Percentiles rank a stretch among this genome's conserved stretches.
Evolutionary conservation across 2,329 filamentous ascomycete species (phyloP).

Genomic region (Fusarium sp.): DNA sequence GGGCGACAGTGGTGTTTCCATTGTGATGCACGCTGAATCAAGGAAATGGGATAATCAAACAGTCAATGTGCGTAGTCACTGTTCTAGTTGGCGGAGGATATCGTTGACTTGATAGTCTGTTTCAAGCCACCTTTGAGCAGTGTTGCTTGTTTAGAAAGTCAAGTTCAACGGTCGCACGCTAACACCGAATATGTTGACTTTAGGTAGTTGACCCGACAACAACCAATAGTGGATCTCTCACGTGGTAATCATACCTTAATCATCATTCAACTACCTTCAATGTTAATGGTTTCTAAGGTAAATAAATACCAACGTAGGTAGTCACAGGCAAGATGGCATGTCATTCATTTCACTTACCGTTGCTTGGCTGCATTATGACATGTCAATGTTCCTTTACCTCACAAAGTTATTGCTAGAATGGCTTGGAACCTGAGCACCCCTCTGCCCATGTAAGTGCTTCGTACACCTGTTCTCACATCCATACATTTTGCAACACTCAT

Average conservation of each 20-base stretch:
- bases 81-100: neutral
- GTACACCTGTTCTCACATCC: neutral
- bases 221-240: constrained; percentile 5
- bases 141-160: constrained; percentile 24
- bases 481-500: neutral
- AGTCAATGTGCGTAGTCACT: neutral
- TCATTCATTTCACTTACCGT: neutral
- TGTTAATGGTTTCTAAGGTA: neutral
- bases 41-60: constrained; percentile 17
- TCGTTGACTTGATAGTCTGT: constrained; percentile 2
- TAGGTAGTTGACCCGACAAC: constrained; percentile 33
- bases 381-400: neutral
- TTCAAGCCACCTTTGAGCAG: constrained; percentile 11
- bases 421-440: neutral
- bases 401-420: neutral
- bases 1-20: constrained; percentile 41
- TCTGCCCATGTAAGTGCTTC: neutral
- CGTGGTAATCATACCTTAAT: neutral
- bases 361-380: neutral
- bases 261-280: neutral
- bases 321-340: neutral
- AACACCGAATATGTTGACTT: constrained; percentile 20
- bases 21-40: constrained; percentile 34
- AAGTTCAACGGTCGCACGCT: constrained; percentile 22
- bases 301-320: neutral